phyloP scores from a whole-genome alignment of 345 rosid species.

The Eucalyptus albens region DNA sequence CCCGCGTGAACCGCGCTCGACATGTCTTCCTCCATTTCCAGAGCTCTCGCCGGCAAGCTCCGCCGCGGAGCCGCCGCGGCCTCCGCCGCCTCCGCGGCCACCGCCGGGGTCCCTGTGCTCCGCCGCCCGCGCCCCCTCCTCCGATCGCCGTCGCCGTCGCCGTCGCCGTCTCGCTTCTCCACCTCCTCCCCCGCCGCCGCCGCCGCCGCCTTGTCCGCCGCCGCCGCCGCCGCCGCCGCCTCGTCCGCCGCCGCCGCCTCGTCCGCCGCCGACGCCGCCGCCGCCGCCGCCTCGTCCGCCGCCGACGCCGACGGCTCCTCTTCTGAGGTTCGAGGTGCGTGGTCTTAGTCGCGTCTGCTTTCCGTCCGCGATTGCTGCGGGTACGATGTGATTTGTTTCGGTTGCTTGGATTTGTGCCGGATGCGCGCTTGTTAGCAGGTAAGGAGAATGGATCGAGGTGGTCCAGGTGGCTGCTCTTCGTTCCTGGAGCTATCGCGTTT shows the following conservation, averaged over 20 bases:
- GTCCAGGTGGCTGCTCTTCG: constrained; percentile 63
- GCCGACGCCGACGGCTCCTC: background rate
- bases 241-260: background rate
- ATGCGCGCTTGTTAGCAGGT: background rate
- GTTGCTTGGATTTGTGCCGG: background rate
- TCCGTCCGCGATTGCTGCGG: background rate
- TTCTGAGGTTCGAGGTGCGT: constrained; percentile 27
- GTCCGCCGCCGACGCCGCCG: background rate
- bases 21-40: constrained; percentile 21
- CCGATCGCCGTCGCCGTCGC: background rate
- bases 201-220: background rate
- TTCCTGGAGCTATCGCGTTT: constrained; percentile 86
- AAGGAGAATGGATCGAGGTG: constrained; percentile 26
- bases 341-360: background rate
- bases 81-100: background rate
- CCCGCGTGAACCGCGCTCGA: background rate
- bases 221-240: background rate
- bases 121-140: background rate
- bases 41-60: constrained; percentile 19
- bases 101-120: background rate
- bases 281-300: background rate
- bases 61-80: constrained; percentile 1
- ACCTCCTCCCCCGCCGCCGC: background rate
- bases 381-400: background rate
- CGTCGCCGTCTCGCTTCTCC: constrained; percentile 1